phyloP scores from a whole-genome alignment of 306 rosid genomes.

The Mimosa bimucronata region DNA sequence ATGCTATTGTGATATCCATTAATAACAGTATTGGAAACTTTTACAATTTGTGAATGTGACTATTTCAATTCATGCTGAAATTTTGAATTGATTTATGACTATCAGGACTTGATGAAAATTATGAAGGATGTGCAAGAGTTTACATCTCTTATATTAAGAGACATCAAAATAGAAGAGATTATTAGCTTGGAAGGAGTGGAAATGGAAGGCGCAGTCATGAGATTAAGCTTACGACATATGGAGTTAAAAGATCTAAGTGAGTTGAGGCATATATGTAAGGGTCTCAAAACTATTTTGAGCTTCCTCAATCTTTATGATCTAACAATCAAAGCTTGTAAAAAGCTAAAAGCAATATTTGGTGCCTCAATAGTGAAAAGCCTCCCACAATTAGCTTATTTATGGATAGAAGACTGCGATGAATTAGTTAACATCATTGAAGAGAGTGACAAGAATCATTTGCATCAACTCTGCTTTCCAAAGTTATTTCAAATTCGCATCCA shows the following conservation, averaged over 20 bases:
- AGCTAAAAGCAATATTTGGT: background rate
- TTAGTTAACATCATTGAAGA: background rate
- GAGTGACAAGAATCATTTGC: too few relatives aligned
- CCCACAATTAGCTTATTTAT: background rate
- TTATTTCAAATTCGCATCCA: accelerated
- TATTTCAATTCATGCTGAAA: background rate
- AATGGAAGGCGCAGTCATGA: background rate
- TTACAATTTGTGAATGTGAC: background rate
- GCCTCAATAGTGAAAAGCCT: background rate
- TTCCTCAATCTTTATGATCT: background rate
- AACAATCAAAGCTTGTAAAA: background rate
- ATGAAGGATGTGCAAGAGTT: background rate
- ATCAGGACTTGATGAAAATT: background rate
- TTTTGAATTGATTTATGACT: background rate
- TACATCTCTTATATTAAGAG: accelerated
- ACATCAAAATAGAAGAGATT: background rate
- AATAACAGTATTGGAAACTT: background rate
- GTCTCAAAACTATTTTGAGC: background rate
- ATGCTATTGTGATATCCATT: background rate
- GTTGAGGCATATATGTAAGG: background rate
- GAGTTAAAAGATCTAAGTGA: background rate
- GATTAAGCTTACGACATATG: background rate
- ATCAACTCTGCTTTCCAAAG: background rate
- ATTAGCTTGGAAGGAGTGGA: background rate
- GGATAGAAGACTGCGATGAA: background rate